Evolutionary conservation across 208 protist species (phyloP).

Genomic region (Histomonas meleagridis): DNA sequence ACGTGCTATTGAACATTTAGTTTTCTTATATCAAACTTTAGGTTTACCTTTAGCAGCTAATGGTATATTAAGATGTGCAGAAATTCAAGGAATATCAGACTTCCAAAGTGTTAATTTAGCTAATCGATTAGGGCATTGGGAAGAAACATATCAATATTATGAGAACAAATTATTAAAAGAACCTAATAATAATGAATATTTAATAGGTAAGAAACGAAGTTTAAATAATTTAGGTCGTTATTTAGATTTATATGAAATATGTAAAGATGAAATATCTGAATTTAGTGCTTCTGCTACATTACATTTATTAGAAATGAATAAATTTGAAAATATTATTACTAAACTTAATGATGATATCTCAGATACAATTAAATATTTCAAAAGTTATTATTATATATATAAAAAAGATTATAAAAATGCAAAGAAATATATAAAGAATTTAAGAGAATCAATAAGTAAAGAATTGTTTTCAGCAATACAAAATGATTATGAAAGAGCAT

Average conservation of each 20-base stretch:
- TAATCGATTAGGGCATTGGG: neutral
- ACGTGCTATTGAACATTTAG: neutral
- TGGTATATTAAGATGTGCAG: neutral
- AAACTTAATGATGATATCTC: neutral
- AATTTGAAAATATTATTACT: neutral
- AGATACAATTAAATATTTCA: neutral
- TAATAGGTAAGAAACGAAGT: neutral
- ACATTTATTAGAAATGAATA: neutral
- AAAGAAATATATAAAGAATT: neutral
- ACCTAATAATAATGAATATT: neutral
- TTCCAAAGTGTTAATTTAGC: neutral
- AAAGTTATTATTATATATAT: neutral
- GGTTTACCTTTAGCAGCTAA: neutral
- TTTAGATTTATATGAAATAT: neutral
- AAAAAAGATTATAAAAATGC: neutral
- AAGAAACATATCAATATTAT: neutral
- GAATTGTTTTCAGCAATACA: neutral
- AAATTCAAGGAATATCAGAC: neutral
- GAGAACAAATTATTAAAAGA: neutral
- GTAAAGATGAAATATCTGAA: neutral
- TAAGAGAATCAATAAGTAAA: neutral
- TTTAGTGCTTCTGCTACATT: neutral
- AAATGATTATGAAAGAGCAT: neutral
- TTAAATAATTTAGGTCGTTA: neutral
- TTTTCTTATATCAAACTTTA: neutral